These are phyloP conservation scores for Venturia carpophila DNA, from an alignment of 2,329 filamentous ascomycete genomes.

Conservation along the genomic window DNA sequence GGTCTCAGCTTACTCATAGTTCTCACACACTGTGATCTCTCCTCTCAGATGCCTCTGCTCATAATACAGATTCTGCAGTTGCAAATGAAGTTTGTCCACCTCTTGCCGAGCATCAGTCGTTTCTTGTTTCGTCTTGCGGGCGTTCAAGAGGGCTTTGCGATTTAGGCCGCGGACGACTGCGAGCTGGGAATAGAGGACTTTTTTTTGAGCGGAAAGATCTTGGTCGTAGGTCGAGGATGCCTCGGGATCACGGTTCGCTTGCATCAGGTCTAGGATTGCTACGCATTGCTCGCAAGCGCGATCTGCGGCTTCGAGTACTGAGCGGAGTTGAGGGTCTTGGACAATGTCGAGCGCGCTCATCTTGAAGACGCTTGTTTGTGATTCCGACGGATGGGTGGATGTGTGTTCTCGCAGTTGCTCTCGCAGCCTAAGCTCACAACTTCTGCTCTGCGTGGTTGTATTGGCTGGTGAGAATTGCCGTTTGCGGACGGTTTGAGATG, in stretches of 20 bases:
- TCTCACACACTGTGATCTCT: conserved; percentile 85
- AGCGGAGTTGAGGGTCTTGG: conserved; percentile 16
- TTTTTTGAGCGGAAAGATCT: conserved; percentile 11
- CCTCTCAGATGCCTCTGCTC: conserved; percentile 85
- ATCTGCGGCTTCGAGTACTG: conserved; percentile 16
- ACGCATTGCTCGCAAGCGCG: conserved; percentile 18
- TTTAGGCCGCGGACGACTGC: conserved; percentile 76
- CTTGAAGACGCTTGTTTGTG: conserved; percentile 5
- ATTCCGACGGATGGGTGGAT: neutral
- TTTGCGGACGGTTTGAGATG: neutral
- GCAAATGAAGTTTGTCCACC: conserved; percentile 83
- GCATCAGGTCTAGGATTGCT: conserved; percentile 16
- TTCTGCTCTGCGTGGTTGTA: neutral
- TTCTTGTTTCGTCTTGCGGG: conserved; percentile 75
- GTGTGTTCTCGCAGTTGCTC: neutral
- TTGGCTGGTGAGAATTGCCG: neutral
- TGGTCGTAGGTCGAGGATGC: neutral
- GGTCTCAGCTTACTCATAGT: conserved; percentile 64
- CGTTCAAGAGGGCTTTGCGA: conserved; percentile 69
- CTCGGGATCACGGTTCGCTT: neutral
- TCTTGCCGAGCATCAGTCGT: conserved; percentile 85
- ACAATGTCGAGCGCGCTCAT: conserved; percentile 19
- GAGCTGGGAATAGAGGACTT: conserved; percentile 34
- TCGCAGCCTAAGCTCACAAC: neutral
- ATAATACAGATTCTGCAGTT: conserved; percentile 93